These are phyloP conservation scores for Diddensiella santjacobensis DNA, from an alignment of 805 yeast species.

Conservation along the genomic window DNA sequence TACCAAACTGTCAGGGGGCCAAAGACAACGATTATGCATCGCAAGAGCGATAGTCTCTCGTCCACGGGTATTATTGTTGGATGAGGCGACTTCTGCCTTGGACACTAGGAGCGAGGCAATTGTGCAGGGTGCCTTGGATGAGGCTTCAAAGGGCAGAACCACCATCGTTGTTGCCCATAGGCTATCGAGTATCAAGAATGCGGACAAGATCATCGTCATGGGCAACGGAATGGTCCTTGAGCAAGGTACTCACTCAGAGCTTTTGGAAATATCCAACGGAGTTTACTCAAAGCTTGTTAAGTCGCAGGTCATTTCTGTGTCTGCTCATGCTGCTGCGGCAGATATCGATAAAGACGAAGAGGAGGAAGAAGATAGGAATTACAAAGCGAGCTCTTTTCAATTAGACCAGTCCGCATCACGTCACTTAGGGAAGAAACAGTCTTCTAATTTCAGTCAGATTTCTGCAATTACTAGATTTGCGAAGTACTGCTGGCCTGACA, in stretches of 20 bases:
- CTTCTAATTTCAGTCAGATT: slow-evolving; percentile 8
- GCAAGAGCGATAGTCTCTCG: slow-evolving; percentile 59
- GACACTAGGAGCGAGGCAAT: slow-evolving; percentile 44
- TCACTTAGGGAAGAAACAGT: background rate
- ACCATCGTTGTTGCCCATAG: slow-evolving; percentile 60
- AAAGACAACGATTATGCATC: slow-evolving; percentile 62
- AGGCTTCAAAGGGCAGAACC: slow-evolving; percentile 38
- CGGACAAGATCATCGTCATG: slow-evolving; percentile 53
- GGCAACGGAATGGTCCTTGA: slow-evolving; percentile 48
- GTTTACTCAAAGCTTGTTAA: slow-evolving; percentile 34
- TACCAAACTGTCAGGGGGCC: slow-evolving; percentile 58
- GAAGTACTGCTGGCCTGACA: slow-evolving; percentile 25
- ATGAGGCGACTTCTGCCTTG: slow-evolving; percentile 56
- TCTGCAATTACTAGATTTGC: slow-evolving; percentile 27
- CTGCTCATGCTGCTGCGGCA: background rate
- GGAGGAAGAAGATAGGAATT: slow-evolving; percentile 17
- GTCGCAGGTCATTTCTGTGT: too few species aligned
- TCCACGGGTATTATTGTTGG: slow-evolving; percentile 53
- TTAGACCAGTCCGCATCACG: slow-evolving; percentile 6
- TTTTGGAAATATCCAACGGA: slow-evolving; percentile 31
- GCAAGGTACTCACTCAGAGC: slow-evolving; percentile 43
- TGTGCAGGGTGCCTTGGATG: slow-evolving; percentile 40
- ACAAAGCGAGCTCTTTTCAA: slow-evolving; percentile 15
- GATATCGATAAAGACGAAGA: slow-evolving; percentile 4
- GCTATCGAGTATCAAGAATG: slow-evolving; percentile 52